Evolutionary conservation across 495 filamentous ascomycete species (phyloP), one percentile per base, ranked within the genome.

Genomic region (Delitschia confertaspora): DNA sequence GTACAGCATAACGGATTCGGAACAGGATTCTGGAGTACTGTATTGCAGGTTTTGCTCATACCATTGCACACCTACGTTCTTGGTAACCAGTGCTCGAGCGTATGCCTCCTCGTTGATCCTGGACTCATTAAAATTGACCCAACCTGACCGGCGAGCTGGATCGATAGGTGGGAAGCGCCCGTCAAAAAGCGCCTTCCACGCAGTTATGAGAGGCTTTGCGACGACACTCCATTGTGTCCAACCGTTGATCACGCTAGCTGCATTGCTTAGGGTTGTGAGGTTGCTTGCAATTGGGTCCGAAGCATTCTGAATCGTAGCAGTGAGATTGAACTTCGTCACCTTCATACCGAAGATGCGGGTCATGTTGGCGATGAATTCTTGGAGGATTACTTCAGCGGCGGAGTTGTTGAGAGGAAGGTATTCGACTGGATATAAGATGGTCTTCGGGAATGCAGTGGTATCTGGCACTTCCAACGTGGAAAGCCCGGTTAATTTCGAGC

Each of bases 331-430:
- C 31, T 51, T 39, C 16, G 35, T 52, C 19, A 56, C 45, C 10
- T 38, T 52, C 56, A 56, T 59, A n/a, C 38, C 43, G 41, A 59
- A 59, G 13, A 60, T 35, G 6, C 52, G 13, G 0, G 42, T 60
- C 22, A 75, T 68, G 27, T 70, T 72, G 33, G 66, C 53, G 34
- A 68, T 62, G 41, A 64, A 64, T 1, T 44, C 49, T 33, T 66
- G 55, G 0, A 66, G 49, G 4, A 64, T 50, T 6, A 52, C 47
- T 22, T 65, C 58, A 6, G 64, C 64, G 2, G 59, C 59, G 1
- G 59, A 55, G 39, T 65, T 65, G 47, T 48, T 57, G 5, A 66
- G 49, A 0, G 63, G 63, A 6, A 67, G 47, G 29, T 64, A 67
- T 24, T 65, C 64, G 5, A 50, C 56, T 16, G 62, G 58, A 40